Evolutionary conservation across 108 stramenopile genomes (phyloP).

Genomic region (Schizochytrium sp.): DNA sequence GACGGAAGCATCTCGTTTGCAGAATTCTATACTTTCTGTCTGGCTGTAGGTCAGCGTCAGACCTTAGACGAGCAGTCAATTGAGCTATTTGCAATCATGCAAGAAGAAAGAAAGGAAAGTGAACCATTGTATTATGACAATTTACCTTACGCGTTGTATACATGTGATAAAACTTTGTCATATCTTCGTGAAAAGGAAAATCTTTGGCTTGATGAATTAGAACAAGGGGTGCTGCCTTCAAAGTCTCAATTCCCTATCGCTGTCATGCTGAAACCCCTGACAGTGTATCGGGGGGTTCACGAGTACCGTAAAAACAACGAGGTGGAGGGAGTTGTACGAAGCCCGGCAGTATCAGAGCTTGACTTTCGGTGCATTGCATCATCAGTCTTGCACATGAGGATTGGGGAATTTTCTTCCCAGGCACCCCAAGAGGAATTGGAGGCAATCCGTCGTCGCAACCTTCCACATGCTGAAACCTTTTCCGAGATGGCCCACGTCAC

Average conservation of each 20-base stretch:
- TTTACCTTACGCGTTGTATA: background rate
- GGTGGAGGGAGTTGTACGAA: background rate
- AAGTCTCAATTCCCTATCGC: background rate
- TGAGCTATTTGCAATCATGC: background rate
- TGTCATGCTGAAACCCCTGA: conserved; percentile 1
- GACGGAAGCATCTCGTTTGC: background rate
- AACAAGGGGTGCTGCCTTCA: no score
- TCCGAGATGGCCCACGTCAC: conserved; percentile 13
- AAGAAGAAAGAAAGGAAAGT: background rate
- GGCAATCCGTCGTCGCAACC: background rate
- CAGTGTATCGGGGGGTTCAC: background rate
- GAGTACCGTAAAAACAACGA: conserved; percentile 1
- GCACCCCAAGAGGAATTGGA: background rate
- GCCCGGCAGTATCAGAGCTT: background rate
- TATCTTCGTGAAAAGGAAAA: conserved; percentile 20
- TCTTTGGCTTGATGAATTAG: background rate
- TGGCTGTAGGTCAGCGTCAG: background rate
- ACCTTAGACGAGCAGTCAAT: conserved; percentile 4
- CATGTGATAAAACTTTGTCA: background rate
- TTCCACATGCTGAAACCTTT: conserved; percentile 50
- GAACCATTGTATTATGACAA: background rate
- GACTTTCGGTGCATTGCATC: background rate
- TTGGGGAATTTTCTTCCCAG: conserved; percentile 14
- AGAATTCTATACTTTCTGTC: background rate
- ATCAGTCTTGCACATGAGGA: background rate